Percentiles rank a stretch among this genome's conserved stretches.
phyloP scores from a whole-genome alignment of 1,284 basidiomycete genomes.

The Naganishia liquefaciens region DNA sequence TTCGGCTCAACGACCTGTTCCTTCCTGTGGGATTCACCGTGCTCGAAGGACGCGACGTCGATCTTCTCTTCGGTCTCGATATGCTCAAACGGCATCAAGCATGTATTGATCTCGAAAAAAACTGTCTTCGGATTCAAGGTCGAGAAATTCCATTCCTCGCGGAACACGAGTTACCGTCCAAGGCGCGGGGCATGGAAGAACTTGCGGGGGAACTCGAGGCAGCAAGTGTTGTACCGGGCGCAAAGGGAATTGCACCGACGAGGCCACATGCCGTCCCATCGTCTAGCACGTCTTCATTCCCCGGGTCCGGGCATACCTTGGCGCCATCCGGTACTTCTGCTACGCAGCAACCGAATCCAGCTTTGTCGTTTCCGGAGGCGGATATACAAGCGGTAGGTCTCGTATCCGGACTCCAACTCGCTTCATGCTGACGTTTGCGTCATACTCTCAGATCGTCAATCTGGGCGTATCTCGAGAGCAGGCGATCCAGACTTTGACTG shows the following conservation, averaged over 20 bases:
- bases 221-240: conserved; percentile 36
- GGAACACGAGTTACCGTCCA: conserved; percentile 91
- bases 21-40: conserved; percentile 92
- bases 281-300: conserved; percentile 38
- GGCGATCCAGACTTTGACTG: conserved; percentile 74
- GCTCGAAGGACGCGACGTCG: conserved; percentile 91
- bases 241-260: conserved; percentile 18
- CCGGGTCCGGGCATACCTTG: conserved; percentile 44
- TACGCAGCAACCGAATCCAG: not conserved
- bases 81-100: conserved; percentile 98
- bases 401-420: not conserved
- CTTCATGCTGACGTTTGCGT: not conserved
- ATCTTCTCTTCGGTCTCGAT: conserved; percentile 91
- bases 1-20: conserved; percentile 79
- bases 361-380: conserved; percentile 38
- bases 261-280: conserved; percentile 8
- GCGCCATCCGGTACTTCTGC: conserved; percentile 8
- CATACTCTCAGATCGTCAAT: conserved; percentile 60
- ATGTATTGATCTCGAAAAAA: conserved; percentile 86
- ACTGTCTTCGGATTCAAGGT: conserved; percentile 82
- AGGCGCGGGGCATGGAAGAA: conserved; percentile 58
- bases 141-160: conserved; percentile 82
- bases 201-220: conserved; percentile 41
- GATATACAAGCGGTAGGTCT: conserved; percentile 30
- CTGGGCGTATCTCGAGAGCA: conserved; percentile 73